These are phyloP conservation scores for Avena insularis DNA, from an alignment of 176 grass and related monocot species.

Conservation along the genomic window DNA sequence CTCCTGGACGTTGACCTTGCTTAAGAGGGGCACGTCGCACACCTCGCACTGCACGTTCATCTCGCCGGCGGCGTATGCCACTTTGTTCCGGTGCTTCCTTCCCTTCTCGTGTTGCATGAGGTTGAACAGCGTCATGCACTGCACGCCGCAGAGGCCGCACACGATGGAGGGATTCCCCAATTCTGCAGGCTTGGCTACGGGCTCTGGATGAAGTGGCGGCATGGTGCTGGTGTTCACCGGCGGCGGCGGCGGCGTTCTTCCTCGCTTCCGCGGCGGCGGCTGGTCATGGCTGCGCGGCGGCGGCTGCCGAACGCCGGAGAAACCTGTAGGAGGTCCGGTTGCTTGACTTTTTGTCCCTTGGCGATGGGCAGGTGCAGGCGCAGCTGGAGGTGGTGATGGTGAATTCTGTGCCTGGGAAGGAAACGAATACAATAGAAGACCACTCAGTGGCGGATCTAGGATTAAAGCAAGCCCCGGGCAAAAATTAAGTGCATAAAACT, in stretches of 20 bases:
- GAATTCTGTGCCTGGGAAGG: background rate
- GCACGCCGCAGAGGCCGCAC: conserved; percentile 41
- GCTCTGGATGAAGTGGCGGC: background rate
- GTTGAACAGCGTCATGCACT: conserved; percentile 45
- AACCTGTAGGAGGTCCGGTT: background rate
- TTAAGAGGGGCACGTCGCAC: conserved; percentile 48
- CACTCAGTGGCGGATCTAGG: background rate
- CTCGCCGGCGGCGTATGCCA: conserved; percentile 43
- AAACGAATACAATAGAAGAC: background rate
- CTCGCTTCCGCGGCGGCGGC: too few relatives aligned
- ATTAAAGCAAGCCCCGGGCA: too few relatives aligned
- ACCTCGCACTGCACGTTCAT: conserved; percentile 46
- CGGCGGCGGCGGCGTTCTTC: too few relatives aligned
- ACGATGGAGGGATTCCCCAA: background rate
- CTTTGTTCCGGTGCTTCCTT: conserved; percentile 49
- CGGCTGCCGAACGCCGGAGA: background rate
- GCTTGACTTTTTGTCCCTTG: background rate
- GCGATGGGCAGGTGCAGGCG: background rate
- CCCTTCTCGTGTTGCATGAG: conserved; percentile 48
- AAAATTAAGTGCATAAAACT: too few relatives aligned
- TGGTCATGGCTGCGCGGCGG: background rate
- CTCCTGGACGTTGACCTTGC: conserved; percentile 45
- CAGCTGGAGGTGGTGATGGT: background rate
- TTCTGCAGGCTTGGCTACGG: background rate
- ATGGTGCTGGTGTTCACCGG: background rate